These are phyloP conservation scores for Mortierella hygrophila DNA, from an alignment of 192 early-diverging fungal genomes.

Conservation along the genomic window DNA sequence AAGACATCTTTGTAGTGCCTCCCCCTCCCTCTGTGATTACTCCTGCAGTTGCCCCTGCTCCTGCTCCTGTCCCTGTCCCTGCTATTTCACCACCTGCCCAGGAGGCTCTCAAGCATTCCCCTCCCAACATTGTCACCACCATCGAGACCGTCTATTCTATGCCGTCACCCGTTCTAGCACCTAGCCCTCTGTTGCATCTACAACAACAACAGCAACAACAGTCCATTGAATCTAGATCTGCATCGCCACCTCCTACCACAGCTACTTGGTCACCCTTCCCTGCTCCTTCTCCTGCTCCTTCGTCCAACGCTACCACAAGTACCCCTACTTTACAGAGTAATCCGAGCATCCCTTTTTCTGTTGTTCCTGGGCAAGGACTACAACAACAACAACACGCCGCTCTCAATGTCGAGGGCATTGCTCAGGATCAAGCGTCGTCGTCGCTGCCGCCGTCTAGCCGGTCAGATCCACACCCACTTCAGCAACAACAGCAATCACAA, in stretches of 20 bases:
- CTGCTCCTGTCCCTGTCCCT: background rate
- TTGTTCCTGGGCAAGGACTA: background rate
- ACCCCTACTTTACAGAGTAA: background rate
- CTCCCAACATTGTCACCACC: background rate
- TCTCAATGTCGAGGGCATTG: background rate
- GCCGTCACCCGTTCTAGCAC: background rate
- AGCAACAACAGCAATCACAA: constrained; percentile 1
- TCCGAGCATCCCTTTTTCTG: background rate
- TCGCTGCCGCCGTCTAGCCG: background rate
- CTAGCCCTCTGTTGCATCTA: background rate
- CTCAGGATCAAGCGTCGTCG: background rate
- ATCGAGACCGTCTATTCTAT: background rate
- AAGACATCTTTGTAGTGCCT: background rate
- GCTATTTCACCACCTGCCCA: background rate
- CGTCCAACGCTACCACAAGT: background rate
- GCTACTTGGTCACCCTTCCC: background rate
- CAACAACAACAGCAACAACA: background rate
- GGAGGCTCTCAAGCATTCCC: background rate
- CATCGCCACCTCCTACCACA: constrained; percentile 15
- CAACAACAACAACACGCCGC: constrained; percentile 5
- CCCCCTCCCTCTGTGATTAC: background rate
- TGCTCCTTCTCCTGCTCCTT: background rate
- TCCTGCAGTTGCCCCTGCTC: background rate
- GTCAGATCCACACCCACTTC: background rate
- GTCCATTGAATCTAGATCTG: background rate